Evolutionary conservation across 352 stramenopile genomes (phyloP).

Genomic region (Globisporangium yorkense): DNA sequence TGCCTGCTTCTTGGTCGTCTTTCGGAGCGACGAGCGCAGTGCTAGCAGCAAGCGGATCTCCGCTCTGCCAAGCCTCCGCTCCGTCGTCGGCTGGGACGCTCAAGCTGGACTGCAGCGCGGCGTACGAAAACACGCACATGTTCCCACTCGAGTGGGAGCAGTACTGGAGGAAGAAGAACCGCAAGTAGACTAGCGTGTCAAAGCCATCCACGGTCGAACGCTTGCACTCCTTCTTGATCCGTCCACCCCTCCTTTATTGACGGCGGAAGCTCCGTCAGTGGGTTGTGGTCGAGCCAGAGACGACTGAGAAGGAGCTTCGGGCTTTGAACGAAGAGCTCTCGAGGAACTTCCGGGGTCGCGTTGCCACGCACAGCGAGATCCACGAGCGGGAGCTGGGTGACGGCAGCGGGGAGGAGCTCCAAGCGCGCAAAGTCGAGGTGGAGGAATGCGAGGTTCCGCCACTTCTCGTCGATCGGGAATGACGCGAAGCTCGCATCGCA

Average conservation of each 20-base stretch:
- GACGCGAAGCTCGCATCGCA: constrained; percentile 1
- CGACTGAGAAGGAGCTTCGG: background rate
- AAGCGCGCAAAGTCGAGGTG: background rate
- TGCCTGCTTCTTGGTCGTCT: background rate
- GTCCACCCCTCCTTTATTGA: no score
- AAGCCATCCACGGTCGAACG: no score
- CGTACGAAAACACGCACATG: background rate
- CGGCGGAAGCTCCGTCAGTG: background rate
- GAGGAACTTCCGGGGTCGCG: background rate
- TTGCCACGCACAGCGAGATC: constrained; percentile 6
- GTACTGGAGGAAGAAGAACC: constrained; percentile 2
- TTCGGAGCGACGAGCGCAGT: background rate
- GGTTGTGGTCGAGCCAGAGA: constrained; percentile 6
- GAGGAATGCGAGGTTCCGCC: constrained; percentile 2
- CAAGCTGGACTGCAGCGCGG: background rate
- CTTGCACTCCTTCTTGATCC: no score
- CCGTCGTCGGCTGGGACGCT: background rate
- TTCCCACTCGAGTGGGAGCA: constrained; percentile 3
- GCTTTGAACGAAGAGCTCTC: constrained; percentile 2
- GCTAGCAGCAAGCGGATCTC: background rate
- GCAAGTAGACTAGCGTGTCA: background rate
- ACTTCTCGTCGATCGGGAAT: background rate
- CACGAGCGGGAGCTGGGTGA: background rate
- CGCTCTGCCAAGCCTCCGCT: background rate
- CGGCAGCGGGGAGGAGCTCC: background rate